Percentiles rank a stretch among this genome's conserved stretches.
These are phyloP conservation scores for Calonectria fujianensis DNA, from an alignment of 2,329 filamentous ascomycete genomes.

Conservation along the genomic window DNA sequence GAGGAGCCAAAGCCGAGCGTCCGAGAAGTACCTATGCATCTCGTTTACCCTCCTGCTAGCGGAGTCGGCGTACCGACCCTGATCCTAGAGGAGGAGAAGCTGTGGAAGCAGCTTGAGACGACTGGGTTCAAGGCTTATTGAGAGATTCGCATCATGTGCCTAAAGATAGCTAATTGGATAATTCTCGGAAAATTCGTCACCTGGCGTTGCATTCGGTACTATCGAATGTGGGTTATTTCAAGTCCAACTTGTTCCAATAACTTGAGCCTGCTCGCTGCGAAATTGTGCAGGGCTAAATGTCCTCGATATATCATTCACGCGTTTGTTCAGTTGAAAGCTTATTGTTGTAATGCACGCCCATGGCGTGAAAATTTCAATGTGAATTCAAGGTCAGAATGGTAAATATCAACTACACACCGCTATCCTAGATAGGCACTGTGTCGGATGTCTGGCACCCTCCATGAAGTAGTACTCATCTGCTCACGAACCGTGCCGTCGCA, in stretches of 20 bases:
- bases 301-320: not conserved
- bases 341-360: too few relatives aligned
- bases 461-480: too few relatives aligned
- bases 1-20: slow-evolving; percentile 7
- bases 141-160: not conserved
- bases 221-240: not conserved
- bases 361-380: not conserved
- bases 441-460: too few relatives aligned
- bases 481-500: not conserved
- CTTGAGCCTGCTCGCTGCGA: not conserved
- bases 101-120: slow-evolving; percentile 18
- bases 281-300: not conserved
- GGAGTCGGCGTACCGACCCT: not conserved
- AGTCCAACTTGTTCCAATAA: not conserved
- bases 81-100: slow-evolving; percentile 12
- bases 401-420: not conserved
- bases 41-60: not conserved
- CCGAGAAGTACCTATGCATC: slow-evolving; percentile 8
- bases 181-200: not conserved
- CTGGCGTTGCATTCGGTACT: not conserved
- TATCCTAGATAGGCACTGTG: not conserved
- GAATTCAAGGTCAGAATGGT: too few relatives aligned
- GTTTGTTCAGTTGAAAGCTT: not conserved
- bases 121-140: not conserved
- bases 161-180: not conserved